Conservation (phyloP, 495 filamentous ascomycete species). For the Penicillium cataractarum region DNA sequence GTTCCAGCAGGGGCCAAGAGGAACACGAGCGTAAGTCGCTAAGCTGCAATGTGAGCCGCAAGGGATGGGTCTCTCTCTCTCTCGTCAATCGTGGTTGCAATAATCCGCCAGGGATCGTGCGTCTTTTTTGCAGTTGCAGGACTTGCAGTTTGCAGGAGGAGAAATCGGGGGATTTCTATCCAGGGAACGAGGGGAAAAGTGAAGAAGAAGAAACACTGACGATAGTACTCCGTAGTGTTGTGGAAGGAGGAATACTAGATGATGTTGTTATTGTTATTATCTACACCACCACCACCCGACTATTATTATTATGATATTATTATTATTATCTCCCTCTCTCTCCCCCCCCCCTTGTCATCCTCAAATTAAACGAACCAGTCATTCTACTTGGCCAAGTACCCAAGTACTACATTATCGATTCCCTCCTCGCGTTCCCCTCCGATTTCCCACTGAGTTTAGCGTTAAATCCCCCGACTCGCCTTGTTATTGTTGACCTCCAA, state of each 20-base stretch:
- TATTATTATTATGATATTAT: background rate
- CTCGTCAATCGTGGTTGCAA: constrained; percentile 13
- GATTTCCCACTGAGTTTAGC: constrained; percentile 28
- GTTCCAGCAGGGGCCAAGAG: too few relatives aligned
- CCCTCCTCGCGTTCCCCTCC: constrained; percentile 30
- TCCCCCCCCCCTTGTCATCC: background rate
- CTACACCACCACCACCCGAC: background rate
- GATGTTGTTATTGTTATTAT: background rate
- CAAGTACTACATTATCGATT: constrained; percentile 23
- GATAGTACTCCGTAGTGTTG: too few relatives aligned
- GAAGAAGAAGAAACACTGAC: background rate
- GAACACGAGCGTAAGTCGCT: constrained; percentile 25
- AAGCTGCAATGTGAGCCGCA: constrained; percentile 37
- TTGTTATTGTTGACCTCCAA: constrained; percentile 33
- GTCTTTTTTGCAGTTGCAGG: background rate
- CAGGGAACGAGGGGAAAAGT: background rate
- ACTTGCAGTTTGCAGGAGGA: background rate
- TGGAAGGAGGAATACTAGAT: too few relatives aligned
- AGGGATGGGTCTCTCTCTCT: constrained; percentile 23
- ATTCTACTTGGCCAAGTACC: too few relatives aligned
- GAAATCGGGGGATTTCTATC: constrained; percentile 1
- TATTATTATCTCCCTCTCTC: background rate
- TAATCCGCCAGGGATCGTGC: constrained; percentile 22
- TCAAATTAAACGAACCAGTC: background rate
- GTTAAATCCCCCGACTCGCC: constrained; percentile 23